A percentile compares a stretch with the other conserved stretches of the same genome.
These are phyloP conservation scores for Aspergillus hortae DNA, from an alignment of 2,329 filamentous ascomycete species.

Conservation along the genomic window DNA sequence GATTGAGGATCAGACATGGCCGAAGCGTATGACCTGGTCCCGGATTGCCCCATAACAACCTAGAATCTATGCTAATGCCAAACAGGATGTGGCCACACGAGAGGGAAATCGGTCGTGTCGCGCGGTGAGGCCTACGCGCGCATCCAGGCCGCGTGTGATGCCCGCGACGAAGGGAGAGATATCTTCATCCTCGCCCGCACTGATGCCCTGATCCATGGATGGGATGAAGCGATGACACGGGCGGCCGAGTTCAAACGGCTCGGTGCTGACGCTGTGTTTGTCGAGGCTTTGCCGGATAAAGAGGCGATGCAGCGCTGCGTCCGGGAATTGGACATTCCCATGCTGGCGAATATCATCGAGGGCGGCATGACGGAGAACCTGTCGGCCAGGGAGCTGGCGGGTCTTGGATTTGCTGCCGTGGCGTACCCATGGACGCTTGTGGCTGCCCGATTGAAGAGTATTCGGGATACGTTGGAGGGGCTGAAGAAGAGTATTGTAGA, in stretches of 20 bases:
- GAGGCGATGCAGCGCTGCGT: constrained; percentile 39
- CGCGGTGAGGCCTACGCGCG: constrained; percentile 46
- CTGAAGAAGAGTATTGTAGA: constrained; percentile 43
- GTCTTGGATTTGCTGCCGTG: constrained; percentile 40
- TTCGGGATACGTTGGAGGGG: constrained; percentile 29
- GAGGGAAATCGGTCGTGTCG: constrained; percentile 46
- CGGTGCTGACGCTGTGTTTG: constrained; percentile 46
- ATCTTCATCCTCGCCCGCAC: constrained; percentile 48
- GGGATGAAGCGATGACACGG: constrained; percentile 44
- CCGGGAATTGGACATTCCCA: constrained; percentile 36
- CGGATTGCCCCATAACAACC: not conserved
- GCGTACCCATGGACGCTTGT: constrained; percentile 47
- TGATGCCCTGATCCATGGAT: constrained; percentile 37
- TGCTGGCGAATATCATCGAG: constrained; percentile 46
- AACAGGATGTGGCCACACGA: constrained; percentile 46
- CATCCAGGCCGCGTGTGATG: constrained; percentile 46
- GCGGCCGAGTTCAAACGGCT: constrained; percentile 43
- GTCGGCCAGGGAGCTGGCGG: constrained; percentile 36
- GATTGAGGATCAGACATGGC: constrained; percentile 51
- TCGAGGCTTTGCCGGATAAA: constrained; percentile 45
- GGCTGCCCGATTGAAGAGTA: constrained; percentile 42
- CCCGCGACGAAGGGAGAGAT: constrained; percentile 44
- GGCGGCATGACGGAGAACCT: constrained; percentile 42
- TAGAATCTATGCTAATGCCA: not conserved
- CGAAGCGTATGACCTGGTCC: constrained; percentile 37